These are phyloP conservation scores for Gloeopeniophorella convolvens DNA, from an alignment of 768 basidiomycete species.

Conservation along the genomic window DNA sequence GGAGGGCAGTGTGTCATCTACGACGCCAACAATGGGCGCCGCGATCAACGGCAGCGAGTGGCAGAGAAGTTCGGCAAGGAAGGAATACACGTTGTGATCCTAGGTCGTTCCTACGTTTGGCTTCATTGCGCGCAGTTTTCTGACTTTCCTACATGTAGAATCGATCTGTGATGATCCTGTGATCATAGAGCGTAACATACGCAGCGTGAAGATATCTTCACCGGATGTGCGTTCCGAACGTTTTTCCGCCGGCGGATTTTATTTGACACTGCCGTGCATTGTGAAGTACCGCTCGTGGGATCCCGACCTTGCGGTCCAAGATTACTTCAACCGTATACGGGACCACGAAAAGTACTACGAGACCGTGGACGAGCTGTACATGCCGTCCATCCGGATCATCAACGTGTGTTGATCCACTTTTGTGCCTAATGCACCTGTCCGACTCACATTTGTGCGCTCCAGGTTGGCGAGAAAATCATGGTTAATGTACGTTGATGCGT, in stretches of 20 bases:
- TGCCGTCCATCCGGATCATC: slow-evolving; percentile 11
- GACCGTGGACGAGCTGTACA: slow-evolving; percentile 77
- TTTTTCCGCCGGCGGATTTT: not conserved
- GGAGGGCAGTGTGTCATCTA: slow-evolving; percentile 98
- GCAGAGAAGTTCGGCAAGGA: slow-evolving; percentile 80
- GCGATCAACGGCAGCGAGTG: slow-evolving; percentile 56
- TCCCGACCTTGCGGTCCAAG: slow-evolving; percentile 84
- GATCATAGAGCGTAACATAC: slow-evolving; percentile 90
- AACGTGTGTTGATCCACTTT: not conserved
- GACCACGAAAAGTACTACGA: slow-evolving; percentile 88
- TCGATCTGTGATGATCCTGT: slow-evolving; percentile 87
- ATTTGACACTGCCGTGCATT: not conserved
- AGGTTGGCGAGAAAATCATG: slow-evolving; percentile 95
- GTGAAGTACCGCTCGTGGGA: slow-evolving; percentile 86
- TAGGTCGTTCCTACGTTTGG: slow-evolving; percentile 47
- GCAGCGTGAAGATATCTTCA: slow-evolving; percentile 96
- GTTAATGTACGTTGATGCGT: slow-evolving; percentile 60
- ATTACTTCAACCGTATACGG: slow-evolving; percentile 85
- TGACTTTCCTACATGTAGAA: slow-evolving; percentile 43
- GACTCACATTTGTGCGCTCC: not conserved
- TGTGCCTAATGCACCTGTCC: not conserved
- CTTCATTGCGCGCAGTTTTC: not conserved
- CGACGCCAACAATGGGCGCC: slow-evolving; percentile 92
- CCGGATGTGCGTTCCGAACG: slow-evolving; percentile 67
- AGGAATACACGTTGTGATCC: slow-evolving; percentile 89